Evolutionary conservation across 2,329 filamentous ascomycete genomes (phyloP), one percentile per base, ranked within the genome.

Genomic region (Ceratocystis lukuohia): DNA sequence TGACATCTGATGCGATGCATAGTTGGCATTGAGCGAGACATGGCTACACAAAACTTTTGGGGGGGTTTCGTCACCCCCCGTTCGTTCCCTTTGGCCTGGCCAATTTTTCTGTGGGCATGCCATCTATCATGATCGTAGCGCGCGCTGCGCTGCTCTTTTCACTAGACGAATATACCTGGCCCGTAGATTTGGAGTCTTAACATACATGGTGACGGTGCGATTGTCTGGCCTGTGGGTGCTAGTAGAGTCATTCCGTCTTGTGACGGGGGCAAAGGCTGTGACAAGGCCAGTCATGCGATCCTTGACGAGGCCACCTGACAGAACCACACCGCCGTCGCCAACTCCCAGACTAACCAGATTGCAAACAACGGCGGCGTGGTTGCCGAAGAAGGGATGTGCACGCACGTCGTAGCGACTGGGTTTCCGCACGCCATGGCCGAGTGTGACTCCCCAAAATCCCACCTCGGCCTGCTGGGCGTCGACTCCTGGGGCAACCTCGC

Each of bases 371-470:
- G 70, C 70, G 2, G 72, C 70, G 61, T 83, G 82, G 65, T 81
- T 74, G 1, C 83, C 83, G 67, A 84, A 80, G 73, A 85, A 85
- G 3, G 66, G 69, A 70, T 85, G 83, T 0, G 77, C 78, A 25
- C 83, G 76, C 1, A 75, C 73, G 69, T 81, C 79, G 33, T 74
- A 72, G 2, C 70, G 71, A 0, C 71, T 74, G 1, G 68, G 66
- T 25, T 66, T 66, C 6, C 62, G 30, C 22, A 84, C 57, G 0
- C 84, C 83, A 70, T 87, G 84, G 0, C 83, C 84, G 12, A 87
- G 74, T 0, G 83, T 82, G 0, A 84, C 82, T 15, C 79, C 83
- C 78, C 80, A 82, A 56, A 76, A 69, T n/a, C 74, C 73, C 0
- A 10, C 37, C 37, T 41, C 37, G 10, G 10, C 37, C 37, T 41